Percentiles rank a stretch among this genome's conserved stretches.
Conservation (phyloP, 805 yeast species). For the Candida rishiriensis region DNA sequence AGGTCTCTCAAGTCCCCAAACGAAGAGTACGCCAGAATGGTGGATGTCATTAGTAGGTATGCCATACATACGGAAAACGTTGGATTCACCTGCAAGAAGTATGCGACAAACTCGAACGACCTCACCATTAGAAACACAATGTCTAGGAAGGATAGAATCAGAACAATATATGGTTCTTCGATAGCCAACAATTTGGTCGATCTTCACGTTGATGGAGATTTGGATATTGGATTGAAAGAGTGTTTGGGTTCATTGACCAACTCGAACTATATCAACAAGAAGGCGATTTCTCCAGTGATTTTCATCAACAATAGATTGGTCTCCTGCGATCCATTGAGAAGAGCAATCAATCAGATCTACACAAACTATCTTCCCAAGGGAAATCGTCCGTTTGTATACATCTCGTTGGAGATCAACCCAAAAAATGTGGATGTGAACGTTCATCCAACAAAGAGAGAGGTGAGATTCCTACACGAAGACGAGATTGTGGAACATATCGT, state of each 20-base stretch:
- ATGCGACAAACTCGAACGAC: constrained; percentile 68
- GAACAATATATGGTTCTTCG: constrained; percentile 65
- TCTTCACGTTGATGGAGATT: constrained; percentile 34
- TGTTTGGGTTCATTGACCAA: constrained; percentile 64
- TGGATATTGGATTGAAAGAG: constrained; percentile 43
- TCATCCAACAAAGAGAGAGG: constrained; percentile 95
- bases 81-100: constrained; percentile 75
- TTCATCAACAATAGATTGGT: constrained; percentile 86
- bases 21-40: constrained; percentile 72
- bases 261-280: constrained; percentile 67
- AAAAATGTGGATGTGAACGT: constrained; percentile 83
- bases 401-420: constrained; percentile 65
- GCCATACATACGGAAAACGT: constrained; percentile 67
- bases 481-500: constrained; percentile 71
- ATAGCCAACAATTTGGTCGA: constrained; percentile 63
- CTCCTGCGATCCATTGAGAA: constrained; percentile 69
- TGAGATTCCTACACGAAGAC: constrained; percentile 77
- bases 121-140: constrained; percentile 52
- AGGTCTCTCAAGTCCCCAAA: constrained; percentile 57
- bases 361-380: constrained; percentile 74
- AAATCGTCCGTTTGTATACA: constrained; percentile 67
- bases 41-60: constrained; percentile 81
- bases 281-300: constrained; percentile 61
- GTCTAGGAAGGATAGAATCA: constrained; percentile 59
- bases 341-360: constrained; percentile 62